Percentiles rank a stretch among this genome's conserved stretches.
Evolutionary conservation across 805 yeast genomes (phyloP).

Genomic region (Metschnikowia chrysomelidarum): DNA sequence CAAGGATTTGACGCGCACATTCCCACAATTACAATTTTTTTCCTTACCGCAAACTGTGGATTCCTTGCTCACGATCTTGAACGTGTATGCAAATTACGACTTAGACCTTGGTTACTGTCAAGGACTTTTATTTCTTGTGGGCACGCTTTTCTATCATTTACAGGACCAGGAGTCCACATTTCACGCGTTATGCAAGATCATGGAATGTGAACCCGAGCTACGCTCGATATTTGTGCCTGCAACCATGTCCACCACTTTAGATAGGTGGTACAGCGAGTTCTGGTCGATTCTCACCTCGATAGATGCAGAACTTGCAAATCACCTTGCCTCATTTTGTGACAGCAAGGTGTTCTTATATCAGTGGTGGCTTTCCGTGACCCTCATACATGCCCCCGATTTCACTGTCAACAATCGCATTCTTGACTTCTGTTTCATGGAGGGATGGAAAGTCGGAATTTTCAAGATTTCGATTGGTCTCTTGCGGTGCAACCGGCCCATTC

Average conservation of each 20-base stretch:
- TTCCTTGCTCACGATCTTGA: conserved; percentile 51
- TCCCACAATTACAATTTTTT: conserved; percentile 53
- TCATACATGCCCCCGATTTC: conserved; percentile 58
- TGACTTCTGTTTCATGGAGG: conserved; percentile 52
- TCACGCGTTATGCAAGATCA: conserved; percentile 52
- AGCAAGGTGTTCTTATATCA: conserved; percentile 53
- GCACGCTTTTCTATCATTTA: conserved; percentile 48
- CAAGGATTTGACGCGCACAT: conserved; percentile 60
- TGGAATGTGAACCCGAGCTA: conserved; percentile 54
- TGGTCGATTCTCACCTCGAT: conserved; percentile 38
- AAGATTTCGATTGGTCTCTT: conserved; percentile 55
- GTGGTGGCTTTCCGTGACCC: conserved; percentile 63
- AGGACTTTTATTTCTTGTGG: conserved; percentile 62
- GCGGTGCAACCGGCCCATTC: conserved; percentile 45
- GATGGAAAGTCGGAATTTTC: conserved; percentile 52
- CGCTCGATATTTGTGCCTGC: conserved; percentile 50
- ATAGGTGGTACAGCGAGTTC: conserved; percentile 53
- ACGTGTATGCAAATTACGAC: conserved; percentile 64
- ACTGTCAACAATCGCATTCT: conserved; percentile 46
- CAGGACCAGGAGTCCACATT: conserved; percentile 41
- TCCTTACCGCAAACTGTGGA: conserved; percentile 40
- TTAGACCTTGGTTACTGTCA: conserved; percentile 68
- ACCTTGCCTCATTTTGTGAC: conserved; percentile 43
- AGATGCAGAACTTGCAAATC: conserved; percentile 42
- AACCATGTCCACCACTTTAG: conserved; percentile 54